Conservation (phyloP, 148 eudicot species). For the Chenopodium formosanum region DNA sequence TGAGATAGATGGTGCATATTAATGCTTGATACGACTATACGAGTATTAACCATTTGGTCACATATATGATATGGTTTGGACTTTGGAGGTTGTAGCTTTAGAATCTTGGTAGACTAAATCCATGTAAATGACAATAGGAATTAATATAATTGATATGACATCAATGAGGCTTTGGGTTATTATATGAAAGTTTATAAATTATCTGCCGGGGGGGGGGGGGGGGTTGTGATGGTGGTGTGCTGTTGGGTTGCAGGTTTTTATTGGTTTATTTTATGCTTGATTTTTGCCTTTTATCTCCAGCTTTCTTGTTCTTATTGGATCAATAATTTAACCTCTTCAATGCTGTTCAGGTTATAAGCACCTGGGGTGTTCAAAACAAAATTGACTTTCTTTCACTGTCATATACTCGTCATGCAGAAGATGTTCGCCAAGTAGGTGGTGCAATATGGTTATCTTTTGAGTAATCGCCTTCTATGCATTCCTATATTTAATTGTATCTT, state of each 20-base stretch:
- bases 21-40: neutral
- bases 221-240: neutral
- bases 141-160: neutral
- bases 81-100: neutral
- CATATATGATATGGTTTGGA: neutral
- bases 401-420: constrained; percentile 90
- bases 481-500: neutral
- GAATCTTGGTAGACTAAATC: no score
- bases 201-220: neutral
- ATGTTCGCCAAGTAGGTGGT: constrained; percentile 81
- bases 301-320: neutral
- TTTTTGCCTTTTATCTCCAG: neutral
- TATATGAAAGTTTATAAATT: neutral
- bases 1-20: neutral
- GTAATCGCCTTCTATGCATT: neutral
- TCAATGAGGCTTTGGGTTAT: neutral
- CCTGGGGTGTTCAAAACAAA: constrained; percentile 92
- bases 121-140: neutral
- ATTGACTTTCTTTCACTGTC: constrained; percentile 91
- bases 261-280: neutral
- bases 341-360: constrained; percentile 61
- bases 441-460: constrained; percentile 8
- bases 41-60: neutral
- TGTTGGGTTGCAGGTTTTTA: neutral
- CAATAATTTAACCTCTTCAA: neutral